Conservation (phyloP, 352 stramenopile genomes). For the Pythium aristosporum region DNA sequence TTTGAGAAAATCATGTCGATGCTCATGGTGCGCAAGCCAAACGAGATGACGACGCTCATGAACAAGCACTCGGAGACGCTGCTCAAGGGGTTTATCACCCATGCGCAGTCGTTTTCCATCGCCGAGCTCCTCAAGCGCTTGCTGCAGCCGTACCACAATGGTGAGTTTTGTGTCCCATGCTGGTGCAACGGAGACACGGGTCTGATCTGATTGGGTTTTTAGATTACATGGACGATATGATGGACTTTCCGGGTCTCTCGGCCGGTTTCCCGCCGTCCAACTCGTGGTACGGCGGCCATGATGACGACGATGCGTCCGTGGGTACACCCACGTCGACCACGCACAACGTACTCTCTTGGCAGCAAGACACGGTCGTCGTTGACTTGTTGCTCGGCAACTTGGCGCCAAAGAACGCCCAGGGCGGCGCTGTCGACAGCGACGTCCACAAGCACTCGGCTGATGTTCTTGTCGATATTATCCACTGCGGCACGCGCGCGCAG, state of each 20-base stretch:
- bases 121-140: conserved; percentile 82
- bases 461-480: conserved; percentile 84
- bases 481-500: conserved; percentile 75
- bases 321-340: conserved; percentile 57
- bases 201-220: not conserved
- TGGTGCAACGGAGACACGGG: not conserved
- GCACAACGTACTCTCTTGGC: conserved; percentile 76
- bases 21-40: conserved; percentile 86
- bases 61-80: conserved; percentile 83
- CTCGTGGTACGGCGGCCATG: conserved; percentile 66
- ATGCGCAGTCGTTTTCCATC: conserved; percentile 77
- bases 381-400: conserved; percentile 66
- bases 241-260: conserved; percentile 84
- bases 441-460: conserved; percentile 84
- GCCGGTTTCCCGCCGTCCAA: conserved; percentile 72
- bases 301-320: conserved; percentile 70
- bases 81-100: conserved; percentile 60
- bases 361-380: conserved; percentile 68
- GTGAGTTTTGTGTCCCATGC: conserved; percentile 16
- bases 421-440: conserved; percentile 52
- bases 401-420: conserved; percentile 32
- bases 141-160: conserved; percentile 78
- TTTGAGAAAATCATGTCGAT: conserved; percentile 95
- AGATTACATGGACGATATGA: conserved; percentile 86
- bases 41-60: conserved; percentile 81